Percentiles rank a stretch among this genome's conserved stretches.
Evolutionary conservation across 176 grass and related monocot species (phyloP).

Genomic region (Tillandsia leiboldiana): DNA sequence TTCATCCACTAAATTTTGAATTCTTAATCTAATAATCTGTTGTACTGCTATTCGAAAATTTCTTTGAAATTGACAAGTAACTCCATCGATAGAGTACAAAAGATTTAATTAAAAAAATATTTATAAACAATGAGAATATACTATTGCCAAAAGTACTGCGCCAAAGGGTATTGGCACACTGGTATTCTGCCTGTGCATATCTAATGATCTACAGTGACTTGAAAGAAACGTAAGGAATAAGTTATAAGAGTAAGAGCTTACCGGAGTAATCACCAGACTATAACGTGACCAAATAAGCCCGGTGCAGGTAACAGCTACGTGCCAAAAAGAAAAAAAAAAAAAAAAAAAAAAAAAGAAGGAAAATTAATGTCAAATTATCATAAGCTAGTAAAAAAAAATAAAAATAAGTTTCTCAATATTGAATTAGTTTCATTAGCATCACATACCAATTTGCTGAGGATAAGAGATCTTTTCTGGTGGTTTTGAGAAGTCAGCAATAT

Average conservation of each 20-base stretch:
- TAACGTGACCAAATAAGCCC: constrained; percentile 17
- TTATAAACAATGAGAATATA: background rate
- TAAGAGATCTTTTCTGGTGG: constrained; percentile 89
- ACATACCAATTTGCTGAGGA: constrained; percentile 84
- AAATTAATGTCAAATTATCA: background rate
- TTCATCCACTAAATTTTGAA: background rate
- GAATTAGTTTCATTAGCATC: background rate
- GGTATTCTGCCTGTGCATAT: too few relatives aligned
- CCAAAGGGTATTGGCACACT: too few relatives aligned
- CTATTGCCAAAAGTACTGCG: background rate
- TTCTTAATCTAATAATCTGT: background rate
- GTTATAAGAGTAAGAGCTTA: constrained; percentile 3
- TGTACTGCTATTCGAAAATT: background rate
- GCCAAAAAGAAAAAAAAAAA: constrained; percentile 1
- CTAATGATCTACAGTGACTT: background rate
- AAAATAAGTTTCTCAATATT: background rate
- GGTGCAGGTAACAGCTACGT: constrained; percentile 54
- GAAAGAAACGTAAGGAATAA: background rate
- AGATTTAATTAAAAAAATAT: background rate
- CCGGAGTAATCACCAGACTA: constrained; percentile 19
- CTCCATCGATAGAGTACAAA: background rate
- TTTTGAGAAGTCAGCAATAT: constrained; percentile 81
- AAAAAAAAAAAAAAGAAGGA: background rate
- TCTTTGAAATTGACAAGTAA: background rate
- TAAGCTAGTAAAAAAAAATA: background rate